phyloP scores from a whole-genome alignment of 225 moss, liverwort and hornwort genomes.

The Polytrichum commune region DNA sequence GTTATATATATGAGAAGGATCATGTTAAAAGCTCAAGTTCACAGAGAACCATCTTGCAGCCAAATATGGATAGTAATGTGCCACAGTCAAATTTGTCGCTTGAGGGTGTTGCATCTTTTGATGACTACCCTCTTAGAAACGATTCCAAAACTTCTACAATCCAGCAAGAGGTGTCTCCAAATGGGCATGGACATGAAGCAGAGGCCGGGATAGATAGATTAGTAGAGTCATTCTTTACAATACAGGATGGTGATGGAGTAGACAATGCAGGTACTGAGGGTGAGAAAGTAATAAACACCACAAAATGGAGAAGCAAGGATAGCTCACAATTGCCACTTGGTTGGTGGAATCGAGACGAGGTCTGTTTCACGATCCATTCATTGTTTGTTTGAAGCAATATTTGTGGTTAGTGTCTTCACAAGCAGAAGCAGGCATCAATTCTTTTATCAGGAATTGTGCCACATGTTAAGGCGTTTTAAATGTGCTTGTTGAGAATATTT shows the following conservation, averaged over 20 bases:
- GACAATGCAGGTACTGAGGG: conserved; percentile 18
- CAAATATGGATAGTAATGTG: conserved; percentile 28
- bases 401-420: not conserved
- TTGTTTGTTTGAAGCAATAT: not conserved
- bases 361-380: conserved; percentile 18
- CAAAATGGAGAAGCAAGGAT: conserved; percentile 36
- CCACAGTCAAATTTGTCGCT: conserved; percentile 16
- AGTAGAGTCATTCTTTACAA: conserved; percentile 19
- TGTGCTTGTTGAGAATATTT: not conserved
- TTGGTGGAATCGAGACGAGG: conserved; percentile 65
- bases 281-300: conserved; percentile 5
- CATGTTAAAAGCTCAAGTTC: conserved; percentile 21
- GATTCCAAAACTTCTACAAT: conserved; percentile 14
- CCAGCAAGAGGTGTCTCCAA: conserved; percentile 19
- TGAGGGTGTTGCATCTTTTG: conserved; percentile 19
- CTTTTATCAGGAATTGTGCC: not conserved
- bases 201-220: conserved; percentile 18
- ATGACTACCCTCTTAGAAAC: conserved; percentile 1
- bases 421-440: not conserved
- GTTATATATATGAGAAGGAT: conserved; percentile 32
- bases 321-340: conserved; percentile 42
- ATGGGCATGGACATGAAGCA: conserved; percentile 19
- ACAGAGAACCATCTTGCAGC: conserved; percentile 48
- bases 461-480: not conserved
- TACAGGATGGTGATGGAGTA: conserved; percentile 12